A percentile compares a stretch with the other conserved stretches of the same genome.
Evolutionary conservation across 2,329 filamentous ascomycete genomes (phyloP).

Genomic region (Thelonectria discophora): DNA sequence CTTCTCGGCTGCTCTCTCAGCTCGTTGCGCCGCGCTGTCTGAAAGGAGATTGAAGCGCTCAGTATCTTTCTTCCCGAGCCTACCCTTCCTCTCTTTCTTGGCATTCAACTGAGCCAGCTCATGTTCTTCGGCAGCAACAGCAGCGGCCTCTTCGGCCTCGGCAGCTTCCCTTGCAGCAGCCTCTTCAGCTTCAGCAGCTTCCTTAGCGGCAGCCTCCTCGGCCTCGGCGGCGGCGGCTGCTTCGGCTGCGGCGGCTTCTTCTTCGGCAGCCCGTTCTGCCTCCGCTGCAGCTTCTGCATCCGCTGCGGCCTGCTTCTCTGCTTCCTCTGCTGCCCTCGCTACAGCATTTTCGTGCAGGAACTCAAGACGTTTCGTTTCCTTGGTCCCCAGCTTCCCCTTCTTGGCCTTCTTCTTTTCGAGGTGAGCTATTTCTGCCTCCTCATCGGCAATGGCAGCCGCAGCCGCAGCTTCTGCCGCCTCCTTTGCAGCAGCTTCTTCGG

Average conservation of each 20-base stretch:
- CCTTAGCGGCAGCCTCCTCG: slow-evolving; percentile 44
- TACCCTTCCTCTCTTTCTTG: slow-evolving; percentile 53
- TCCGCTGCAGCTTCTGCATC: slow-evolving; percentile 37
- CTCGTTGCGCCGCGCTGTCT: slow-evolving; percentile 47
- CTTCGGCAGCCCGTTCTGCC: slow-evolving; percentile 36
- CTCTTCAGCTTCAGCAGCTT: slow-evolving; percentile 41
- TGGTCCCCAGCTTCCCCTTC: slow-evolving; percentile 37
- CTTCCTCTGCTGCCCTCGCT: slow-evolving; percentile 40
- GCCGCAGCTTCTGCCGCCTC: slow-evolving; percentile 19
- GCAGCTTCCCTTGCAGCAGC: slow-evolving; percentile 38
- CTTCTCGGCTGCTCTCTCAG: slow-evolving; percentile 45
- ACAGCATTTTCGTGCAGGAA: slow-evolving; percentile 31
- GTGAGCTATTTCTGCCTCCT: slow-evolving; percentile 35
- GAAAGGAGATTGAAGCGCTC: slow-evolving; percentile 54
- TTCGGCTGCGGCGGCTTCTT: slow-evolving; percentile 41
- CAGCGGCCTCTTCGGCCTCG: slow-evolving; percentile 19
- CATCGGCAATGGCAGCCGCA: slow-evolving; percentile 19
- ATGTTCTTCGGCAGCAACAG: slow-evolving; percentile 47
- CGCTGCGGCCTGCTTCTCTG: slow-evolving; percentile 47
- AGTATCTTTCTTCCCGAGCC: slow-evolving; percentile 55
- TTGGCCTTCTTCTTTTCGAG: slow-evolving; percentile 35
- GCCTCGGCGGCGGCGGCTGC: slow-evolving; percentile 39
- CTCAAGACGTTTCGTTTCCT: slow-evolving; percentile 34
- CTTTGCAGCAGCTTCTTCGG: slow-evolving; percentile 25
- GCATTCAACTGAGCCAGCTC: slow-evolving; percentile 52